Percentiles rank a stretch among this genome's conserved stretches.
phyloP scores from a whole-genome alignment of 805 yeast species.

The Scheffersomyces stipitis region DNA sequence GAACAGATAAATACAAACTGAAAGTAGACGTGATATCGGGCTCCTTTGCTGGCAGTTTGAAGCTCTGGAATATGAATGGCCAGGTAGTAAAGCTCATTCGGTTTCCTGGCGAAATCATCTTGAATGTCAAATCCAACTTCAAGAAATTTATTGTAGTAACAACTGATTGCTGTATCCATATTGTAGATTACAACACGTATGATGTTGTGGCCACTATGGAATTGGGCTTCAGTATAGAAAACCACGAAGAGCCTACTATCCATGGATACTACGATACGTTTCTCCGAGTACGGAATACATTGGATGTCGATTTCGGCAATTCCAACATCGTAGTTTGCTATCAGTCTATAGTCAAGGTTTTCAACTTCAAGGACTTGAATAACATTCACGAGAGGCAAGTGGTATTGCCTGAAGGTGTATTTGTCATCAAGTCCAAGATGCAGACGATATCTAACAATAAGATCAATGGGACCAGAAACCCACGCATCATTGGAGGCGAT shows the following conservation, averaged over 20 bases:
- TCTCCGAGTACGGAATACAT: slow-evolving; percentile 4
- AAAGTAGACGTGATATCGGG: slow-evolving; percentile 27
- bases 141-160: slow-evolving; percentile 19
- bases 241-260: slow-evolving; percentile 6
- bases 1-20: slow-evolving; percentile 22
- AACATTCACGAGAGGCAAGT: slow-evolving; percentile 3
- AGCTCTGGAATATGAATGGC: slow-evolving; percentile 27
- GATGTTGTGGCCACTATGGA: slow-evolving; percentile 8
- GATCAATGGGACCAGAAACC: slow-evolving; percentile 13
- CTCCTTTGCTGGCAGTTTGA: slow-evolving; percentile 20
- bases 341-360: slow-evolving; percentile 19
- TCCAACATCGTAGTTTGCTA: slow-evolving; percentile 25
- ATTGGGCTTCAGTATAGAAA: slow-evolving; percentile 14
- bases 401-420: slow-evolving; percentile 13
- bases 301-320: slow-evolving; percentile 36
- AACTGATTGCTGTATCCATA: slow-evolving; percentile 13
- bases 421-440: slow-evolving; percentile 13
- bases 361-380: slow-evolving; percentile 15
- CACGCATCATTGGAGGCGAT: slow-evolving; percentile 36
- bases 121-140: slow-evolving; percentile 28
- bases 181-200: slow-evolving; percentile 17
- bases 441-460: slow-evolving; percentile 15
- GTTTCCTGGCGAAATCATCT: slow-evolving; percentile 11
- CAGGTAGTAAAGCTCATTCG: slow-evolving; percentile 7
- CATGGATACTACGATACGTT: slow-evolving; percentile 5